Percentiles rank a stretch among this genome's conserved stretches.
These are phyloP conservation scores for Sparassis latifolia DNA, from an alignment of 1,284 basidiomycete species.

Conservation along the genomic window DNA sequence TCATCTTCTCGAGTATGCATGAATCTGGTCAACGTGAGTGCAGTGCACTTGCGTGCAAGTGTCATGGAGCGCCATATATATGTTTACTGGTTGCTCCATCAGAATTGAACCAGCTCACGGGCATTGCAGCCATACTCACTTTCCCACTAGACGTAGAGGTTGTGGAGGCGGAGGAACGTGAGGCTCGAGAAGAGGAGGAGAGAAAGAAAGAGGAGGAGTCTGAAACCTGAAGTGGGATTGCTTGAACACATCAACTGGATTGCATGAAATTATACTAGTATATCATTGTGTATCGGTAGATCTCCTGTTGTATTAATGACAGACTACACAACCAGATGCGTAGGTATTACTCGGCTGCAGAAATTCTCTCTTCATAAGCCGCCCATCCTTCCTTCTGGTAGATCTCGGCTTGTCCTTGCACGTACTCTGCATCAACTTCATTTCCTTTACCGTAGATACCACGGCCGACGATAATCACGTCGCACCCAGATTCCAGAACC, in stretches of 20 bases:
- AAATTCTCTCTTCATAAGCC: conserved; percentile 64
- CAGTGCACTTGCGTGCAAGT: not conserved
- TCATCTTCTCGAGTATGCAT: conserved; percentile 99
- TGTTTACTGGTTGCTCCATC: conserved; percentile 3
- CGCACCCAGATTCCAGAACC: conserved; percentile 81
- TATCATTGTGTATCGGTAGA: conserved; percentile 2
- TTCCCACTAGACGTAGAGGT: conserved; percentile 96
- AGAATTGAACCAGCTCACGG: conserved; percentile 95
- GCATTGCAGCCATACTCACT: conserved; percentile 92
- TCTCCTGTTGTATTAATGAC: too few relatives aligned
- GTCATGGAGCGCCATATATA: not conserved
- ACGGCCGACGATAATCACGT: conserved; percentile 96
- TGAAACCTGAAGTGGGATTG: not conserved
- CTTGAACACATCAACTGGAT: not conserved
- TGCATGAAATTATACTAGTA: too few relatives aligned
- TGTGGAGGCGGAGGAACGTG: conserved; percentile 80
- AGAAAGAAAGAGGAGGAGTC: conserved; percentile 25
- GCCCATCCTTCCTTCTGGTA: conserved; percentile 89
- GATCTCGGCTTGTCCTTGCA: conserved; percentile 69
- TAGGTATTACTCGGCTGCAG: not conserved
- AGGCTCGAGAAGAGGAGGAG: conserved; percentile 48
- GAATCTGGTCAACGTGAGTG: conserved; percentile 90
- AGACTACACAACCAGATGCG: not conserved
- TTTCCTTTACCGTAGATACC: conserved; percentile 85
- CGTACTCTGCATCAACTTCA: conserved; percentile 50